Evolutionary conservation across 768 basidiomycete genomes (phyloP).

Genomic region (Solioccasus polychromus): DNA sequence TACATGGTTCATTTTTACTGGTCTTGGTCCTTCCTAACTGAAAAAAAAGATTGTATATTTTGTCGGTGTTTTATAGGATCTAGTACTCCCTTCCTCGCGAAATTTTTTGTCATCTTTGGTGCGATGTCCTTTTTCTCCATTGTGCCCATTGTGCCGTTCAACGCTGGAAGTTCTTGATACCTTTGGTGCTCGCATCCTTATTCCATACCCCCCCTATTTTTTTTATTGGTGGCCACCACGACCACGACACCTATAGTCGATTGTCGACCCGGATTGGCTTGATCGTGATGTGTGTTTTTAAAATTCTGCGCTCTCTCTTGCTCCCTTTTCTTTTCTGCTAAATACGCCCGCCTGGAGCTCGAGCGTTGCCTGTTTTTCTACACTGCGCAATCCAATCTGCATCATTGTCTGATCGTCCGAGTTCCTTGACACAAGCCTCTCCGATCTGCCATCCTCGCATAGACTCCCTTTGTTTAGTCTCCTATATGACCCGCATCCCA

Average conservation of each 20-base stretch:
- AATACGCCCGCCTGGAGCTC: slow-evolving; percentile 18
- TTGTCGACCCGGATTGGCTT: not conserved
- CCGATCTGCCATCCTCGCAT: too few species aligned
- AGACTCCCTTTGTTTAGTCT: too few species aligned
- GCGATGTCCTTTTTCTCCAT: slow-evolving; percentile 2
- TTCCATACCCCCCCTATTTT: slow-evolving; percentile 17
- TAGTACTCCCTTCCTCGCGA: not conserved
- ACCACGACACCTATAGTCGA: not conserved
- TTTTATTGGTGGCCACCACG: not conserved
- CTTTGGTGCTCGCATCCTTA: slow-evolving; percentile 10
- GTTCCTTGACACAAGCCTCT: too few species aligned
- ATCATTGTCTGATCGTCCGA: not conserved
- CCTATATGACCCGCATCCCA: slow-evolving; percentile 15
- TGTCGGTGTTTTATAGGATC: slow-evolving; percentile 11
- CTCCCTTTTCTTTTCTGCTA: not conserved
- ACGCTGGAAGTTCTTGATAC: slow-evolving; percentile 19
- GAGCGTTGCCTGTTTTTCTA: slow-evolving; percentile 14
- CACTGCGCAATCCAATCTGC: slow-evolving; percentile 1
- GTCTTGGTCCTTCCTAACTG: not conserved
- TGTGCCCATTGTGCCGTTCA: not conserved
- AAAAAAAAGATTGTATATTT: slow-evolving; percentile 18
- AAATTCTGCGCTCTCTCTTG: not conserved
- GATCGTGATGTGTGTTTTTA: not conserved
- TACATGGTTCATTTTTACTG: not conserved
- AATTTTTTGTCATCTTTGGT: slow-evolving; percentile 3